phyloP scores from a whole-genome alignment of 352 stramenopile species.

The Phytophthora sojae region DNA sequence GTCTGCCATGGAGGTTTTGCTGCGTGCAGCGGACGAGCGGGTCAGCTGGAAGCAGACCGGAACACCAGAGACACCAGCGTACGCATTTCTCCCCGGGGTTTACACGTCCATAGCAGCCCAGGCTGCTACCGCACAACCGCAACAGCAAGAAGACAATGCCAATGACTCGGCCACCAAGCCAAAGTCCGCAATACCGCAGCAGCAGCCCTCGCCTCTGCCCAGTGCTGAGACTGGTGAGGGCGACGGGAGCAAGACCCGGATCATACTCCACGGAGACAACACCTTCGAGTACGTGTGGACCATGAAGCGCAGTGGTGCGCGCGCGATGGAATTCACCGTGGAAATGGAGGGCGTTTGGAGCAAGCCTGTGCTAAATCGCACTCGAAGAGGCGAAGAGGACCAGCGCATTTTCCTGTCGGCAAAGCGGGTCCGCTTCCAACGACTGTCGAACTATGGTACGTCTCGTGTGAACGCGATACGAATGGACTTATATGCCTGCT shows the following conservation, averaged over 20 bases:
- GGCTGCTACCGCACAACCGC: neutral
- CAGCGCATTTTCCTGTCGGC: slow-evolving; percentile 74
- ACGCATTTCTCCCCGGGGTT: slow-evolving; percentile 71
- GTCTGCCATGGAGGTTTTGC: slow-evolving; percentile 62
- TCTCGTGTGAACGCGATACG: neutral
- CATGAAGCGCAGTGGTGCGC: slow-evolving; percentile 54
- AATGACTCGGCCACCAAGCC: slow-evolving; percentile 7
- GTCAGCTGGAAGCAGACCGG: slow-evolving; percentile 64
- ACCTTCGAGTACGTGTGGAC: slow-evolving; percentile 84
- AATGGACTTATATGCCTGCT: neutral
- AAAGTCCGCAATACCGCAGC: slow-evolving; percentile 6
- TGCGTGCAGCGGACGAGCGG: slow-evolving; percentile 63
- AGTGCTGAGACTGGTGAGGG: slow-evolving; percentile 20
- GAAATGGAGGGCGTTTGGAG: slow-evolving; percentile 72
- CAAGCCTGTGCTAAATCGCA: slow-evolving; percentile 84
- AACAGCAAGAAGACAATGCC: slow-evolving; percentile 22
- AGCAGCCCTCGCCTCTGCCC: neutral
- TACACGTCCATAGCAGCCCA: slow-evolving; percentile 38
- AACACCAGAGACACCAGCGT: slow-evolving; percentile 23
- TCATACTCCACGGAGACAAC: slow-evolving; percentile 83
- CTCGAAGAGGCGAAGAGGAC: slow-evolving; percentile 72
- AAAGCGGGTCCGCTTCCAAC: slow-evolving; percentile 70
- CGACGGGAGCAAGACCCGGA: slow-evolving; percentile 43
- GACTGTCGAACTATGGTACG: slow-evolving; percentile 77
- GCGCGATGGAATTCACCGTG: slow-evolving; percentile 77